A percentile compares a stretch with the other conserved stretches of the same genome.
Conservation (phyloP, 78 protist genomes). For the Neovahlkampfia damariscottae region DNA sequence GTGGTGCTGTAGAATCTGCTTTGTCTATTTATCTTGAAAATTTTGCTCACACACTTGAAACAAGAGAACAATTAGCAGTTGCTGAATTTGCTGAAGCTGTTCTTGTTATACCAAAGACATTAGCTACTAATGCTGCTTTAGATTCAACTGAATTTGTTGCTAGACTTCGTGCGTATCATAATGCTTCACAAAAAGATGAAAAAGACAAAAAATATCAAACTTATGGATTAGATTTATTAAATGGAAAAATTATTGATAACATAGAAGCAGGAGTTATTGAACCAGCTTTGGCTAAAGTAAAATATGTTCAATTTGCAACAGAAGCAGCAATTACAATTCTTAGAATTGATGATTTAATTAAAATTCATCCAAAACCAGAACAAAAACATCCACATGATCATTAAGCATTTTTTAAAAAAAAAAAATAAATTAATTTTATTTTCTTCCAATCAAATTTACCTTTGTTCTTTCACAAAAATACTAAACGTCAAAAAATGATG, state of each 20-base stretch:
- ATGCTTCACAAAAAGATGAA: slow-evolving; percentile 65
- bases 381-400: slow-evolving; percentile 6
- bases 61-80: slow-evolving; percentile 95
- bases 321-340: slow-evolving; percentile 97
- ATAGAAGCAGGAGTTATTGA: slow-evolving; percentile 94
- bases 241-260: slow-evolving; percentile 70
- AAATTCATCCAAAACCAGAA: slow-evolving; percentile 38
- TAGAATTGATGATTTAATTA: slow-evolving; percentile 90
- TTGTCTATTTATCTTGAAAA: slow-evolving; percentile 90
- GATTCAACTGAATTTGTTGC: slow-evolving; percentile 96
- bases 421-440: too few relatives aligned
- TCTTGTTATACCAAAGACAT: slow-evolving; percentile 93
- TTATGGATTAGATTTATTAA: slow-evolving; percentile 66
- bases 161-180: slow-evolving; percentile 85
- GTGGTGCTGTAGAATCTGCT: slow-evolving; percentile 97
- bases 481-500: too few relatives aligned
- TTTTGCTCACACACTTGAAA: slow-evolving; percentile 72
- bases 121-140: slow-evolving; percentile 91
- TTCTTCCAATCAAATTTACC: too few relatives aligned
- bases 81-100: slow-evolving; percentile 94
- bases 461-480: too few relatives aligned
- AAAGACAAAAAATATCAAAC: slow-evolving; percentile 13
- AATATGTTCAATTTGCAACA: slow-evolving; percentile 91
- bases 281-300: slow-evolving; percentile 91
- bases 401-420: too few relatives aligned